Evolutionary conservation across 441 rosid species (phyloP), one percentile per base, ranked within the genome.

Genomic region (Dalechampia spathulata): DNA sequence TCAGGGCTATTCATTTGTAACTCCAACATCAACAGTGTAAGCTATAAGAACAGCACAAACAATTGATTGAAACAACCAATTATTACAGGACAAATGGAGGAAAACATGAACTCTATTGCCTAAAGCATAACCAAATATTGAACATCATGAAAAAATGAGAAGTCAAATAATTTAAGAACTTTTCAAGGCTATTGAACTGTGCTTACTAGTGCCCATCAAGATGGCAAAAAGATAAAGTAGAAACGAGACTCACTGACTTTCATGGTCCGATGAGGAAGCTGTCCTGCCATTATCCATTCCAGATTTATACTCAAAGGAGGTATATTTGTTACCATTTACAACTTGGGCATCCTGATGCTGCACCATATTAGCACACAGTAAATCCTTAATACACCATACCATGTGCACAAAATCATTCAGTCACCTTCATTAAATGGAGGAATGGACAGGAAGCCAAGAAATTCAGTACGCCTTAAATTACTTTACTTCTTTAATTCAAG

Each of bases 191-290:
- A 25, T 1, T 43, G 46, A 34, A 44, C 26, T 26, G 1, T 6
- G 32, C 42, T 32, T 50, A 50, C 22, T 43, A 43, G 26, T 49
- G 22, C 67, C 34, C 34, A 30, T 4, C 34, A 30, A 10, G 68
- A 43, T 45, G 48, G 46, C 28, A 52, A 25, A 30, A 36, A 36
- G 39, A 36, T n/a, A 36, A 10, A 53, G 52, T 62, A 14, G 55
- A 53, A 46, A 9, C 48, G 73, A 75, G 62, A 88, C 99, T 88
- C 70, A 94, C 99, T 90, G 99, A 80, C 96, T 85, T 77, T 94
- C 99, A 54, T 60, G 92, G 62, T 94, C 99, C 7, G 99, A 90
- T 47, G 99, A 94, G 52, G 99, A 94, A 70, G 86, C 98, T 65
- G 80, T 78, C 75, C 95, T 88, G 58, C 94, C 94, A 60, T 64